Conservation (phyloP, 768 basidiomycete species). For the Calocybe cyanea region DNA sequence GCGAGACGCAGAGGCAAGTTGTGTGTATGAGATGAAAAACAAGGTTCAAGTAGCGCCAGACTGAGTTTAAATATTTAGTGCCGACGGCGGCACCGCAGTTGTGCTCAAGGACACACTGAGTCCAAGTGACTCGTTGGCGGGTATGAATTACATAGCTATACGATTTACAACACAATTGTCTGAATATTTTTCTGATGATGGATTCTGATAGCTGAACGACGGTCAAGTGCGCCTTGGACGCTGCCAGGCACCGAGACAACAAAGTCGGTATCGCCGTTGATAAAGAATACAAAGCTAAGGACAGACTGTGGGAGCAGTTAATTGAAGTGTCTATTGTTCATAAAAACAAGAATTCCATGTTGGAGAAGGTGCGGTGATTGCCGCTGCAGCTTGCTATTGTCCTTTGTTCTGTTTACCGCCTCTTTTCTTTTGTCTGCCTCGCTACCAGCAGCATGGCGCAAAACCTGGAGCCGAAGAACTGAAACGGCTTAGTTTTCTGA, state of each 20-base stretch:
- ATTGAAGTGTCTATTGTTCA: conserved; percentile 6
- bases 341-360: conserved; percentile 4
- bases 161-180: no score
- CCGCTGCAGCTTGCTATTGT: conserved; percentile 9
- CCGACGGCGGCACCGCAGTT: conserved; percentile 26
- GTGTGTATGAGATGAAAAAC: conserved; percentile 33
- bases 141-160: no score
- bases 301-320: conserved; percentile 14
- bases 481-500: no score
- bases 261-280: no score
- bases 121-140: no score
- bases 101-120: no score
- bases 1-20: conserved; percentile 28
- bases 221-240: no score
- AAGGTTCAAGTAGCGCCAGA: conserved; percentile 33
- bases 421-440: conserved; percentile 17
- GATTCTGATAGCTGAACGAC: no score
- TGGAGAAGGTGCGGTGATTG: conserved; percentile 2
- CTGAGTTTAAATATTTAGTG: conserved; percentile 28
- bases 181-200: not conserved
- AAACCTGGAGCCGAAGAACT: no score
- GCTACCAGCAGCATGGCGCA: conserved; percentile 7
- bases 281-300: conserved; percentile 15
- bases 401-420: conserved; percentile 12
- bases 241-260: no score